Base-by-base conservation (phyloP, 805 yeast genomes). In the Sugiyamaella boreocaroliniensis region DNA sequence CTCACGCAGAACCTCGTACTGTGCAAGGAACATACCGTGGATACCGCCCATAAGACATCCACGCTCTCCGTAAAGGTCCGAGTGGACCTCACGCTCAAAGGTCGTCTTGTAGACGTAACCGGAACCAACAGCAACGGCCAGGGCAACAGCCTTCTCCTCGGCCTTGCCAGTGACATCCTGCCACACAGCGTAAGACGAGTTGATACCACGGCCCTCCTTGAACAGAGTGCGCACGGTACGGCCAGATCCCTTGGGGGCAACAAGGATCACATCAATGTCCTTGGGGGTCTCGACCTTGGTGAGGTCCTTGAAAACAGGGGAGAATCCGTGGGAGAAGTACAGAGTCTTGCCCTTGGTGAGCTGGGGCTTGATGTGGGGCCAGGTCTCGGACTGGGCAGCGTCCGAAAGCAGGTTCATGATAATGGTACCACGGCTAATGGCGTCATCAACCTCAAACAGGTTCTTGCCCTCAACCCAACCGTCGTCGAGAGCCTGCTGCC, bases 21-120 rank as follows among this genome's bases (percentile, higher is more conserved):
- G 99, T 66, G 99, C 99, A 71, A 93, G 83, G 93, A 93, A 93
- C 98, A 93, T 93, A 83, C 99, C 99, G 82, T 93, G 99, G 81
- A 93, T 92, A 83, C 98, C 98, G 75, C 98, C 99, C 99, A 92
- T 93, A 67, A 93, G 81, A 80, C 98, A 93, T 73, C 99, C 99
- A 82, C 99, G 89, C 83, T 93, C 99, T 79, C 99, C 99, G 81
- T 93, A 93, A 71, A 93, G 81, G 76, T 93, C 99, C 62, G 98
- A 90, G 89, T 86, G 89, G 71, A 93, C 99, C 80, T 93, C 99
- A 79, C 85, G 89, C 81, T 95, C 97, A 71, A 95, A 95, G 63
- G 99, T 93, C 78, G 99, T 93, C 81, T 93, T 89, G 89, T 93
- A 93, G 67, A 93, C 97, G 86, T 93, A 93, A 76, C 99, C 99